Evolutionary conservation across 768 basidiomycete genomes (phyloP).

Genomic region (Hericium alpestre): DNA sequence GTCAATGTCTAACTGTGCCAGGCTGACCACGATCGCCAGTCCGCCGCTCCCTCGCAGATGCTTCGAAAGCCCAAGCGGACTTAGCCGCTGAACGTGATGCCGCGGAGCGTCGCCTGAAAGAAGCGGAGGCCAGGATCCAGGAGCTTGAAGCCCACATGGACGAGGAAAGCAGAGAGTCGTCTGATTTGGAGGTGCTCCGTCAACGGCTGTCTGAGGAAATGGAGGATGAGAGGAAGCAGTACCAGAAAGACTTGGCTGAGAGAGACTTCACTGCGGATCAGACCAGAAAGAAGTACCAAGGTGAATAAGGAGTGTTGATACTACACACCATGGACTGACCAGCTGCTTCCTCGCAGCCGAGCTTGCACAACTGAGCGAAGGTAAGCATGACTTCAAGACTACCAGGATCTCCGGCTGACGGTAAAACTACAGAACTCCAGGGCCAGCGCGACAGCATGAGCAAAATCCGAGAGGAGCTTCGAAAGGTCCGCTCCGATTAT

Average conservation of each 20-base stretch:
- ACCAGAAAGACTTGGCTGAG: slow-evolving; percentile 71
- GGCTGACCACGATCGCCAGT: slow-evolving; percentile 26
- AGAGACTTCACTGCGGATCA: slow-evolving; percentile 71
- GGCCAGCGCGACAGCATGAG: slow-evolving; percentile 69
- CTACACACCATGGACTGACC: background rate
- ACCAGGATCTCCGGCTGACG: background rate
- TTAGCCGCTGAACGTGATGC: slow-evolving; percentile 41
- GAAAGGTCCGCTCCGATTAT: slow-evolving; percentile 65
- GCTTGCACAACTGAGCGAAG: slow-evolving; percentile 71
- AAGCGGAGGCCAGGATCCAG: slow-evolving; percentile 40
- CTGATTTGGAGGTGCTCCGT: slow-evolving; percentile 53
- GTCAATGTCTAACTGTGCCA: background rate
- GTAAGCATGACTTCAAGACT: slow-evolving; percentile 22
- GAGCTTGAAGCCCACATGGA: slow-evolving; percentile 57
- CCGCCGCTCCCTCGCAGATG: slow-evolving; percentile 48
- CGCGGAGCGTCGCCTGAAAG: slow-evolving; percentile 36
- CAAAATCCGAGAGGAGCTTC: slow-evolving; percentile 68
- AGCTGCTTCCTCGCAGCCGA: slow-evolving; percentile 37
- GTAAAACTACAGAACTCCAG: slow-evolving; percentile 46
- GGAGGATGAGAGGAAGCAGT: slow-evolving; percentile 68
- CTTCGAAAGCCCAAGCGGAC: slow-evolving; percentile 48
- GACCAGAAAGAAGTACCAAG: slow-evolving; percentile 80
- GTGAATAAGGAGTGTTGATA: slow-evolving; percentile 24
- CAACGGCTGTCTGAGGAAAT: slow-evolving; percentile 66
- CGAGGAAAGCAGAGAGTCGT: slow-evolving; percentile 55